Percentiles rank a stretch among this genome's conserved stretches.
phyloP scores from a whole-genome alignment of 208 protist genomes.

The Acanthamoeba lenticulata region DNA sequence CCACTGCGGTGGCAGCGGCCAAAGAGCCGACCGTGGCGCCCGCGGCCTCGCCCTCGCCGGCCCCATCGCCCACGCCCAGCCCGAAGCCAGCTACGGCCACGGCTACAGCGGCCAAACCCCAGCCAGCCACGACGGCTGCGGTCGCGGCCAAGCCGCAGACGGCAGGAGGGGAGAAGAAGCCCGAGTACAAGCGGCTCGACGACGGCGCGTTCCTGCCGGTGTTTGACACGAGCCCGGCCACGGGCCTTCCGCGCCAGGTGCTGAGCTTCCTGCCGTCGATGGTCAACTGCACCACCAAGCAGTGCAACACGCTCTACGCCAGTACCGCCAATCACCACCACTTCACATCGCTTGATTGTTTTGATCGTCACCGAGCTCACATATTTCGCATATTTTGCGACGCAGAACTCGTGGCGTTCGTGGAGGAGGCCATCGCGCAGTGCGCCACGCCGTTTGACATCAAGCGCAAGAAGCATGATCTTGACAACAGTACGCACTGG shows the following conservation, averaged over 20 bases:
- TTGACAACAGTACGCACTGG: not conserved
- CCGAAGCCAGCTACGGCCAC: too few species aligned
- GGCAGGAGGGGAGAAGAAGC: not conserved
- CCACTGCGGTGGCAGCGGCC: not conserved
- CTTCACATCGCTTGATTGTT: too few species aligned
- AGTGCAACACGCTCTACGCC: not conserved
- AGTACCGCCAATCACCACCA: not conserved
- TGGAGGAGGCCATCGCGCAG: not conserved
- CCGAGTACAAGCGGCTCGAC: not conserved
- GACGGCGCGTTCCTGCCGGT: conserved; percentile 25
- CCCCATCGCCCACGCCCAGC: too few species aligned
- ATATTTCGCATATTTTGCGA: too few species aligned
- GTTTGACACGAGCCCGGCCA: not conserved
- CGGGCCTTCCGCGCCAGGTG: not conserved
- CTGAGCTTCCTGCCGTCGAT: conserved; percentile 44
- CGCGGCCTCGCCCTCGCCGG: too few species aligned
- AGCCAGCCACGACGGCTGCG: not conserved
- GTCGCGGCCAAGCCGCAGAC: not conserved
- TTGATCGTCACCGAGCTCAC: too few species aligned
- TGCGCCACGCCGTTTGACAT: conserved; percentile 2
- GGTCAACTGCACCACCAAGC: conserved; percentile 25
- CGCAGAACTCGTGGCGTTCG: not conserved
- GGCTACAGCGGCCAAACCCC: too few species aligned
- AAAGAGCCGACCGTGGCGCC: too few species aligned
- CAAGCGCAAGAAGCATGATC: conserved; percentile 48